phyloP scores from a whole-genome alignment of 768 basidiomycete genomes.

The Leccinellum rugosiceps region DNA sequence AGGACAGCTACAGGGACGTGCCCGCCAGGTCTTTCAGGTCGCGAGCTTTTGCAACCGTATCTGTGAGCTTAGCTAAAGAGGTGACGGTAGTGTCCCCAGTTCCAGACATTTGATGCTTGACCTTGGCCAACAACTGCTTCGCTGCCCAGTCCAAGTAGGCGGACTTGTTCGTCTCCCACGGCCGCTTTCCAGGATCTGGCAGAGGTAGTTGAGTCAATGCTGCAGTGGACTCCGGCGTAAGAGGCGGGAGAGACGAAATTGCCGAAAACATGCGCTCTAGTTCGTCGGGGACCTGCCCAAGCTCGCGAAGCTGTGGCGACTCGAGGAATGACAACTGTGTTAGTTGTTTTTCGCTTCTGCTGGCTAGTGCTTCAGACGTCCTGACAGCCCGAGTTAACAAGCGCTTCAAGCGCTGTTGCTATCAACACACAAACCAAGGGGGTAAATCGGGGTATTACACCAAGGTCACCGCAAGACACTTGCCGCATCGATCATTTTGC shows the following conservation, averaged over 20 bases:
- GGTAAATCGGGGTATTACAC: conserved; percentile 7
- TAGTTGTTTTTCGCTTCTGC: conserved; percentile 43
- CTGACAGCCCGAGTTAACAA: conserved; percentile 52
- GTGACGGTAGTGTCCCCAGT: conserved; percentile 20
- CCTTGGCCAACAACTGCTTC: conserved; percentile 44
- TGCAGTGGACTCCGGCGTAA: conserved; percentile 38
- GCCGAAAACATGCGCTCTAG: conserved; percentile 44
- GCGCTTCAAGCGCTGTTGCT: conserved; percentile 69
- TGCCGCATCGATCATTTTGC: conserved; percentile 68
- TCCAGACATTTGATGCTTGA: conserved; percentile 18
- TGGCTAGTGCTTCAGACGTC: conserved; percentile 43
- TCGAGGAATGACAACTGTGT: conserved; percentile 44
- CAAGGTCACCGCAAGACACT: conserved; percentile 26
- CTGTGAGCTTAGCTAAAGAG: conserved; percentile 17
- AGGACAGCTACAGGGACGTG: conserved; percentile 1
- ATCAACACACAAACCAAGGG: conserved; percentile 3
- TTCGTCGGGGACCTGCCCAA: conserved; percentile 39
- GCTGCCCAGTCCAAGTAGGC: conserved; percentile 82
- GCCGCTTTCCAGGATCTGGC: conserved; percentile 61
- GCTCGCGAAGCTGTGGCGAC: conserved; percentile 36
- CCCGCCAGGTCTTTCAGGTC: conserved; percentile 21
- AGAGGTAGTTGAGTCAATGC: conserved; percentile 32
- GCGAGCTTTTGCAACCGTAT: conserved; percentile 15
- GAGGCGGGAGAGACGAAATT: conserved; percentile 48
- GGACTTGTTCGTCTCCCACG: conserved; percentile 72